phyloP scores from a whole-genome alignment of 1,139 yeast genomes.

The Taphrina populina region DNA sequence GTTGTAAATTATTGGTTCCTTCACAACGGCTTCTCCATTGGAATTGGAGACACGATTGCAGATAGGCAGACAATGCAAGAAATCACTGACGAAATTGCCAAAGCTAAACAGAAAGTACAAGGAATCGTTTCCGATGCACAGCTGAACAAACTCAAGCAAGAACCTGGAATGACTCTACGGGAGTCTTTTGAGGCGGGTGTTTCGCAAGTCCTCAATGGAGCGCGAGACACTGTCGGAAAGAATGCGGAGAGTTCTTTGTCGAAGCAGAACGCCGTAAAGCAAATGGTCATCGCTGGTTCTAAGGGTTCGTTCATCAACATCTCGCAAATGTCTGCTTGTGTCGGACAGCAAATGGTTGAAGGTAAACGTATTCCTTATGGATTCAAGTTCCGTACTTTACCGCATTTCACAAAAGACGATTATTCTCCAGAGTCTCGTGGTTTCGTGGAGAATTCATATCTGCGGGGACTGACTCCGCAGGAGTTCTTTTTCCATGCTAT shows the following conservation, averaged over 20 bases:
- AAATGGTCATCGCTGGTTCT: slow-evolving; percentile 99
- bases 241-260: slow-evolving; percentile 95
- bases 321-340: slow-evolving; percentile 99
- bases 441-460: slow-evolving; percentile 92
- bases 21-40: slow-evolving; percentile 96
- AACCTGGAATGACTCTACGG: slow-evolving; percentile 99
- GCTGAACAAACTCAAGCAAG: slow-evolving; percentile 79
- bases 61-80: slow-evolving; percentile 94
- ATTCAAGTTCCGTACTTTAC: slow-evolving; percentile 90
- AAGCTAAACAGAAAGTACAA: slow-evolving; percentile 89
- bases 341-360: slow-evolving; percentile 98
- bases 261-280: slow-evolving; percentile 92
- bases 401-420: slow-evolving; percentile 97
- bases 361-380: slow-evolving; percentile 99
- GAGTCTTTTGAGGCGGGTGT: slow-evolving; percentile 98
- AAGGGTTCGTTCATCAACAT: slow-evolving; percentile 98
- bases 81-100: slow-evolving; percentile 87
- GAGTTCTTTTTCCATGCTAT: slow-evolving; percentile 99
- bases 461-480: slow-evolving; percentile 97
- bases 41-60: slow-evolving; percentile 99
- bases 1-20: slow-evolving; percentile 95
- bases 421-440: slow-evolving; percentile 98
- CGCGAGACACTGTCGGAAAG: slow-evolving; percentile 99
- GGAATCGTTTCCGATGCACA: slow-evolving; percentile 92
- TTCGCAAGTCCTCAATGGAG: slow-evolving; percentile 90